These are phyloP conservation scores for Serendipita sp. DNA, from an alignment of 768 basidiomycete species.

Conservation along the genomic window DNA sequence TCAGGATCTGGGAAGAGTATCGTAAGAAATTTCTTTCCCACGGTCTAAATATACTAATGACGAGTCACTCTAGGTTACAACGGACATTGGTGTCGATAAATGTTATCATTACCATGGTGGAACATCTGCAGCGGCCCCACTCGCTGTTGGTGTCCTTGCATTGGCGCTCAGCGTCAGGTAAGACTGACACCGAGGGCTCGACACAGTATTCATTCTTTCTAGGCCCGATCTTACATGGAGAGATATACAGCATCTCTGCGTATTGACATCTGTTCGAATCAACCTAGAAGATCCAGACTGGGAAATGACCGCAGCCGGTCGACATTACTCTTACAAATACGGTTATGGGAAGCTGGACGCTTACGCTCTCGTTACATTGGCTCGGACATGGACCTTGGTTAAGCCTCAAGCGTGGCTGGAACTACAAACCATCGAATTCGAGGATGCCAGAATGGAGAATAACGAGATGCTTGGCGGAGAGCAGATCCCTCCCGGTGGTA, in stretches of 20 bases:
- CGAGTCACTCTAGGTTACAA: conserved; percentile 23
- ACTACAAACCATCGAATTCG: conserved; percentile 18
- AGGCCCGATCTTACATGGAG: conserved; percentile 34
- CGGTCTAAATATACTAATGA: background rate
- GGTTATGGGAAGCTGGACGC: conserved; percentile 33
- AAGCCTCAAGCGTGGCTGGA: conserved; percentile 33
- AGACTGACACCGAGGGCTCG: conserved; percentile 6
- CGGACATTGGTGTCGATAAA: conserved; percentile 29
- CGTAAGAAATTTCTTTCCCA: conserved; percentile 17
- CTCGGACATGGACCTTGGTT: conserved; percentile 26
- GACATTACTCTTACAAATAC: conserved; percentile 33
- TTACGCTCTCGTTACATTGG: conserved; percentile 24
- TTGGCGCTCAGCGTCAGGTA: conserved; percentile 28
- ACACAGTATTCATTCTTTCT: background rate
- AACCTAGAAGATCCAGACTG: conserved; percentile 33
- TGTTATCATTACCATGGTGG: conserved; percentile 31
- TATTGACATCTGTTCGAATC: conserved; percentile 24
- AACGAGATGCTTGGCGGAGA: conserved; percentile 39
- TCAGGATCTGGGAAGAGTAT: conserved; percentile 32
- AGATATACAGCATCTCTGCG: conserved; percentile 30
- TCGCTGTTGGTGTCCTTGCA: conserved; percentile 30
- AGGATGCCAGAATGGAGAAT: conserved; percentile 11
- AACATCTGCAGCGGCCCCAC: conserved; percentile 33
- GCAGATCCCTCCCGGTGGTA: conserved; percentile 32
- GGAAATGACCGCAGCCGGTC: conserved; percentile 26